Evolutionary conservation across 176 grass and related monocot genomes (phyloP).

Genomic region (Pharus latifolius): DNA sequence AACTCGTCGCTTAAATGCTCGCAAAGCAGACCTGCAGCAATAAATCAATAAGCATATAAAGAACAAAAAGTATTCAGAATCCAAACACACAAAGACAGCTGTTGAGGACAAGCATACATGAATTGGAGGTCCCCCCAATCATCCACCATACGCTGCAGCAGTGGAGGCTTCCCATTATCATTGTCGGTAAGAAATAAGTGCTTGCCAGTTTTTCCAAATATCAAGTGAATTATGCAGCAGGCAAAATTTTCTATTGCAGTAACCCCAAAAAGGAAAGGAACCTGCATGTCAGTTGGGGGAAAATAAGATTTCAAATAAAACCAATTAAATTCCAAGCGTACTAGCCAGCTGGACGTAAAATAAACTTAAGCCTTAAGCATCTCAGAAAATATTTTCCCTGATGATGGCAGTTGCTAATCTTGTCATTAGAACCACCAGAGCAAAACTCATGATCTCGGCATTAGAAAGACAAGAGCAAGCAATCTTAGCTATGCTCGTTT

Average conservation of each 20-base stretch:
- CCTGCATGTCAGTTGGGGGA: conserved; percentile 36
- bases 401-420: neutral
- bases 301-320: neutral
- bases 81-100: conserved; percentile 11
- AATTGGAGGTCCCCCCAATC: conserved; percentile 60
- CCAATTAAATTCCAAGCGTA: neutral
- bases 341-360: neutral
- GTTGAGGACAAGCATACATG: conserved; percentile 48
- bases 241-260: conserved; percentile 79
- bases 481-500: neutral
- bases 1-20: conserved; percentile 79
- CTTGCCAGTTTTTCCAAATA: conserved; percentile 93
- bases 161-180: conserved; percentile 72
- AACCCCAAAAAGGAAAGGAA: conserved; percentile 95
- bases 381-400: neutral
- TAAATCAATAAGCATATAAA: conserved; percentile 17
- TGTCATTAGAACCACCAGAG: neutral
- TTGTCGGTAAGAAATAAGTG: conserved; percentile 84
- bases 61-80: conserved; percentile 10
- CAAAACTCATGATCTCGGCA: neutral
- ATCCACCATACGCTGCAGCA: conserved; percentile 85
- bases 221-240: conserved; percentile 74
- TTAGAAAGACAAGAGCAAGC: neutral
- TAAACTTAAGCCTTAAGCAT: neutral
- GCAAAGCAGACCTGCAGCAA: conserved; percentile 65